Base-by-base conservation (phyloP, 768 basidiomycete species). In the Auriscalpium orientale region DNA sequence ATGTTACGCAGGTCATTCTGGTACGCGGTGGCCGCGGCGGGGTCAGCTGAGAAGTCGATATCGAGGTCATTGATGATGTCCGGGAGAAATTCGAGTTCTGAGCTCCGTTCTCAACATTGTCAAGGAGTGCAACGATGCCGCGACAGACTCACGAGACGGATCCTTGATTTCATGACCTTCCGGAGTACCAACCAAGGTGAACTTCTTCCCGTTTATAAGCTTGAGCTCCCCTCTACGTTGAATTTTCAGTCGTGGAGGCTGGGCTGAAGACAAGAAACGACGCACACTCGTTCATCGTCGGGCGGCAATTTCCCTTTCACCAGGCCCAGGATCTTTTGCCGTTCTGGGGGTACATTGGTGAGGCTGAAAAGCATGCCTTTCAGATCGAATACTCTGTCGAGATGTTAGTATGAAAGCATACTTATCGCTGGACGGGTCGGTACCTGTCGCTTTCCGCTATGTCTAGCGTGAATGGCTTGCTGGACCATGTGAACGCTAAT, bases 271-370 rank as follows among this genome's bases (percentile, higher is more conserved):
- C 20, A 56, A 36, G 44, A 34, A 12, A 12, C 53, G 49, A 65
- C 73, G 51, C 64, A 72, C 84, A 91, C 83, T 55, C 79, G 77
- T 54, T 72, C 82, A 57, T 88, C 81, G 63, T 95, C 91, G 2
- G 80, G 76, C 8, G 90, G 89, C 8, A 91, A 70, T 67, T 89
- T 93, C 28, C 89, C 89, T 64, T 89, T 91, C 34, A 87, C 84
- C 22, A 95, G 70, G 1, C 91, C 91, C 34, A 94, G 76, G 54
- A 95, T 84, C 73, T 95, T 95, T 73, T 94, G 91, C 8, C 91
- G 76, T 64, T 89, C 89, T 28, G 83, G 80, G 11, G 91, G 91
- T 4, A 95, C 91, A 54, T 76, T 79, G 4, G 91, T 95, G 51
- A 91, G 65, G 36, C 71, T 75, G 56, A 85, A 78, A 40, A 95